Conservation (phyloP, 768 basidiomycete genomes). For the Podaxis carcinomalis region DNA sequence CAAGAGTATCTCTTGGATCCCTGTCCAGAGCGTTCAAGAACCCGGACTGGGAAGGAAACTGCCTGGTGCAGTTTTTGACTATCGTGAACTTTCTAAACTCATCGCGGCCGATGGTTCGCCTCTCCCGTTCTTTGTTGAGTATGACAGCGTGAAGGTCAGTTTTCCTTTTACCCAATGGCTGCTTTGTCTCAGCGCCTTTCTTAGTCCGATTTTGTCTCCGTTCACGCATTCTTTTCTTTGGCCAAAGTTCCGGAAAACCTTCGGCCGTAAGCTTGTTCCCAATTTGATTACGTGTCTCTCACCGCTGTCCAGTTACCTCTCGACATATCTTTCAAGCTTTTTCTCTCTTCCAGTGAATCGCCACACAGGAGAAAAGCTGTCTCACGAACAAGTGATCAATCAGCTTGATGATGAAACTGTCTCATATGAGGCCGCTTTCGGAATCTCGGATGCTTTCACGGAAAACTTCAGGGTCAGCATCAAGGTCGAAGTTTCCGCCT, state of each 20-base stretch:
- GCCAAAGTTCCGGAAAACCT: conserved; percentile 67
- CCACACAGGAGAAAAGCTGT: conserved; percentile 61
- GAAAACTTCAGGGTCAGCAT: conserved; percentile 74
- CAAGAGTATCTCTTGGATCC: conserved; percentile 89
- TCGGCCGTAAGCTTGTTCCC: conserved; percentile 53
- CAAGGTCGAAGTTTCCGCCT: conserved; percentile 79
- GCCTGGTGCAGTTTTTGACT: conserved; percentile 20
- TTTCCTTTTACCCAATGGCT: not conserved
- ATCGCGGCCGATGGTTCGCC: conserved; percentile 63
- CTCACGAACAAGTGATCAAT: conserved; percentile 89
- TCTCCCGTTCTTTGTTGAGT: conserved; percentile 88
- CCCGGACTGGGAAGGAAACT: conserved; percentile 42
- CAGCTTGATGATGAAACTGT: conserved; percentile 90
- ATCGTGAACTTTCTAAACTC: conserved; percentile 50
- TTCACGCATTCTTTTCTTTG: conserved; percentile 78
- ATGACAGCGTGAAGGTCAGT: conserved; percentile 83
- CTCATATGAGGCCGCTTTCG: conserved; percentile 71
- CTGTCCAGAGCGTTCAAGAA: conserved; percentile 63
- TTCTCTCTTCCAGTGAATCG: conserved; percentile 83
- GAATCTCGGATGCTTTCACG: conserved; percentile 59
- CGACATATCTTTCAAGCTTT: conserved; percentile 76
- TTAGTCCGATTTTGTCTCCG: conserved; percentile 88
- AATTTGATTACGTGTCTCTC: not conserved
- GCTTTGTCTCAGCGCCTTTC: conserved; percentile 4
- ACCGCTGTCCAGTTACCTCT: conserved; percentile 53